A percentile compares a stretch with the other conserved stretches of the same genome.
Evolutionary conservation across 495 filamentous ascomycete species (phyloP).

Genomic region (Aspergillus coremiiformis): DNA sequence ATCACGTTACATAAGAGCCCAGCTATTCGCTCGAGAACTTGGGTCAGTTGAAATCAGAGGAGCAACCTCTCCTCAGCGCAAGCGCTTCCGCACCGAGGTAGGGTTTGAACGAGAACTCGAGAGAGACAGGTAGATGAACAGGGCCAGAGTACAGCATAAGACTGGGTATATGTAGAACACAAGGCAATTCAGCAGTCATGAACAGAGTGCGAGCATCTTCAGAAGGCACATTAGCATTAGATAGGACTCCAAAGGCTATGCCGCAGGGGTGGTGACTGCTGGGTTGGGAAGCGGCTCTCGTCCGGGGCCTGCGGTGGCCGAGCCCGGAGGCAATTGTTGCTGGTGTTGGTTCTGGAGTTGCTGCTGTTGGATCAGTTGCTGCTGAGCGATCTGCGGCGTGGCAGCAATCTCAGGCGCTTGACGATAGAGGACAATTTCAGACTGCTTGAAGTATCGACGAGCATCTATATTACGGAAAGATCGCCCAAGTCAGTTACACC

Average conservation of each 20-base stretch:
- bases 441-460: conserved; percentile 97
- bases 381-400: conserved; percentile 39
- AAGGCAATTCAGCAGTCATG: conserved; percentile 2
- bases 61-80: neutral
- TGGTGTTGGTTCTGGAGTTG: conserved; percentile 33
- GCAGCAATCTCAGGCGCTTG: conserved; percentile 68
- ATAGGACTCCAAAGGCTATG: conserved; percentile 13
- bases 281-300: conserved; percentile 21
- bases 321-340: conserved; percentile 28
- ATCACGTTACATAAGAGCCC: neutral
- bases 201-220: neutral
- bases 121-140: neutral
- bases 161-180: conserved; percentile 7
- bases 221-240: neutral
- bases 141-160: conserved; percentile 2
- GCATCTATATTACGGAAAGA: conserved; percentile 56
- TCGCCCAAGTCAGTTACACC: no score
- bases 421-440: conserved; percentile 94
- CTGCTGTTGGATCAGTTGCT: conserved; percentile 41
- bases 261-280: conserved; percentile 24
- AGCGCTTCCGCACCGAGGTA: neutral
- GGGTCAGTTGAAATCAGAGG: neutral
- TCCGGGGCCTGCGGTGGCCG: conserved; percentile 35
- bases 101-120: neutral
- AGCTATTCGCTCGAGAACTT: neutral